Conservation (phyloP, 805 yeast species). For the Saturnispora kantuleensis region DNA sequence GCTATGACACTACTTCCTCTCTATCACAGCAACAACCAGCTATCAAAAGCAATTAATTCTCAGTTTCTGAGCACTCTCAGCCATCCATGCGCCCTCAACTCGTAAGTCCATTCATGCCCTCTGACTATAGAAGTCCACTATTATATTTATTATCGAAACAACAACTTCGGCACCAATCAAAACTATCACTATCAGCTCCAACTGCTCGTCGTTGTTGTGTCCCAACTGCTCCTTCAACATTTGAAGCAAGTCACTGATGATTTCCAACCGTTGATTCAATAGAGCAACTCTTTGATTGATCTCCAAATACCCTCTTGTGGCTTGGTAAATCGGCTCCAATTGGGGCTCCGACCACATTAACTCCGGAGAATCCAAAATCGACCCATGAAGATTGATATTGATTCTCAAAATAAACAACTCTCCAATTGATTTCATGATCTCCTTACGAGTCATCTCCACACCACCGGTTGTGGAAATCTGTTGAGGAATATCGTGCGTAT, state of each 20-base stretch:
- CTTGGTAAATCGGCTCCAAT: constrained; percentile 93
- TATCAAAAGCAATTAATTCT: too few relatives aligned
- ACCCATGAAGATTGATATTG: constrained; percentile 74
- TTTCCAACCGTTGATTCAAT: constrained; percentile 86
- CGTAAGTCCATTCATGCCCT: background rate
- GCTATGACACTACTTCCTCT: too few relatives aligned
- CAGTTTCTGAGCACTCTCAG: background rate
- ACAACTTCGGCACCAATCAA: constrained; percentile 87
- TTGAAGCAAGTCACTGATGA: constrained; percentile 82
- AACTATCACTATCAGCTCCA: constrained; percentile 84
- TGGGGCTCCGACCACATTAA: constrained; percentile 99
- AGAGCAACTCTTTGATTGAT: constrained; percentile 89
- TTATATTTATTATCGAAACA: constrained; percentile 75
- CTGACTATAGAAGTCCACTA: constrained; percentile 28
- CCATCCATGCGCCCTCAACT: background rate
- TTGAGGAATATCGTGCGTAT: constrained; percentile 93
- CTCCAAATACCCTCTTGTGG: constrained; percentile 90
- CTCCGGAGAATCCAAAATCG: constrained; percentile 92
- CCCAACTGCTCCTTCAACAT: constrained; percentile 97
- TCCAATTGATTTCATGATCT: constrained; percentile 95
- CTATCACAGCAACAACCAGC: too few relatives aligned
- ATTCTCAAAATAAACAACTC: constrained; percentile 84
- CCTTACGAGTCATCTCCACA: constrained; percentile 87
- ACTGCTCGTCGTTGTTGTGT: constrained; percentile 85
- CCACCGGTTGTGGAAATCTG: constrained; percentile 93